Evolutionary conservation across 2,329 filamentous ascomycete species (phyloP).

Genomic region (Trichoderma hamatum): DNA sequence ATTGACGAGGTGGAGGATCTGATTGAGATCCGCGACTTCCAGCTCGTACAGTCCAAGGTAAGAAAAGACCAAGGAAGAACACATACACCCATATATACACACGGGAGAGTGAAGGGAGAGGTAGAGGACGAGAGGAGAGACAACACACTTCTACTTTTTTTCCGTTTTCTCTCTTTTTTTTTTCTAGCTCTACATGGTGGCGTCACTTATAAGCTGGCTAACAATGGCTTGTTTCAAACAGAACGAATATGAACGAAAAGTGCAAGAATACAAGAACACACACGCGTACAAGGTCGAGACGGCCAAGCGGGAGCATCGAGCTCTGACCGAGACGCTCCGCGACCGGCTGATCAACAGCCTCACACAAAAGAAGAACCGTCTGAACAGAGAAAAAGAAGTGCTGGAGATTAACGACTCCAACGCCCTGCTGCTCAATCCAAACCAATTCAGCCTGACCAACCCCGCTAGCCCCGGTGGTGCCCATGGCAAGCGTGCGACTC

Average conservation of each 20-base stretch:
- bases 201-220: conserved; percentile 15
- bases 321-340: conserved; percentile 62
- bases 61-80: conserved; percentile 35
- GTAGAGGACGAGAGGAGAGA: not conserved
- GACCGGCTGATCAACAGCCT: conserved; percentile 70
- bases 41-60: conserved; percentile 81
- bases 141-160: not conserved
- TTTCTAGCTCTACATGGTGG: not conserved
- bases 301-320: conserved; percentile 62
- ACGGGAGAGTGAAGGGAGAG: not conserved
- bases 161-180: too few relatives aligned
- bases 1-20: conserved; percentile 84
- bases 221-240: conserved; percentile 35
- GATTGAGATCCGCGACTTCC: conserved; percentile 83
- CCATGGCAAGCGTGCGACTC: conserved; percentile 65
- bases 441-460: conserved; percentile 68
- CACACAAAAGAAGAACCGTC: conserved; percentile 64
- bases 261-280: conserved; percentile 61
- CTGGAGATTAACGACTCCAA: conserved; percentile 69
- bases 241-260: conserved; percentile 66
- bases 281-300: conserved; percentile 65
- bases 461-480: conserved; percentile 65
- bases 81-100: not conserved
- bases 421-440: conserved; percentile 67
- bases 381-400: conserved; percentile 68